Evolutionary conservation across 2,329 filamentous ascomycete genomes (phyloP), one percentile per base, ranked within the genome.

Genomic region (Colletotrichum navitas): DNA sequence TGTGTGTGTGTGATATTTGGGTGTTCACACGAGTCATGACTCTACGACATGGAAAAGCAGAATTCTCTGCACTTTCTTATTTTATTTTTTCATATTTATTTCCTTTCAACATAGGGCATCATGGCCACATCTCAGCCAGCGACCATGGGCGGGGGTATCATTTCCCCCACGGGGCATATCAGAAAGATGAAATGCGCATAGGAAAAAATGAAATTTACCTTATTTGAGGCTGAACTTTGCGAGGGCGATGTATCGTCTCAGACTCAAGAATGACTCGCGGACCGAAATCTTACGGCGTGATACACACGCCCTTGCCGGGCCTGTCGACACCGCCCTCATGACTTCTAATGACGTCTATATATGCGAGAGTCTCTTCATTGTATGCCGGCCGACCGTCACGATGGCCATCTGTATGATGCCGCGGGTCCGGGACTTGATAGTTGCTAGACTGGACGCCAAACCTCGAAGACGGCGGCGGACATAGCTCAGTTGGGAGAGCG

Each of bases 401-500:
- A 32, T 43, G 5, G 24, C 12, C 45, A 24, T 24, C 41, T 8
- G 58, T 24, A 5, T 5, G 10, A n/a, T 29, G 32, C 29, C 18
- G 24, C 12, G 12, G 14, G 12, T 18, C 8, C 47, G 12, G 8
- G 63, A 7, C 18, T 67, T 71, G 21, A 54, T 71, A 63, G 45
- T 0, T 10, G 12, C 5, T 16, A 29, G 52, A 54, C 32, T 2
- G 1, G 1, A 0, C 0, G 0, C 5, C 18, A 32, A 24, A 41
- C 1, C 64, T 55, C 68, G 64, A 71, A 71, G 68, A 68, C 55
- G 24, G 65, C 64, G 68, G 68, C 68, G 68, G 68, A 71, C 68
- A 71, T 71, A 71, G 68, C 68, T 71, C 65, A 71, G 68, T 68
- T 68, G 68, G 68, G 68, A 71, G 68, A 71, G 68, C 68, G 68